A percentile compares a stretch with the other conserved stretches of the same genome.
These are phyloP conservation scores for Gastrolobium bilobum DNA, from an alignment of 306 rosid species.

Conservation along the genomic window DNA sequence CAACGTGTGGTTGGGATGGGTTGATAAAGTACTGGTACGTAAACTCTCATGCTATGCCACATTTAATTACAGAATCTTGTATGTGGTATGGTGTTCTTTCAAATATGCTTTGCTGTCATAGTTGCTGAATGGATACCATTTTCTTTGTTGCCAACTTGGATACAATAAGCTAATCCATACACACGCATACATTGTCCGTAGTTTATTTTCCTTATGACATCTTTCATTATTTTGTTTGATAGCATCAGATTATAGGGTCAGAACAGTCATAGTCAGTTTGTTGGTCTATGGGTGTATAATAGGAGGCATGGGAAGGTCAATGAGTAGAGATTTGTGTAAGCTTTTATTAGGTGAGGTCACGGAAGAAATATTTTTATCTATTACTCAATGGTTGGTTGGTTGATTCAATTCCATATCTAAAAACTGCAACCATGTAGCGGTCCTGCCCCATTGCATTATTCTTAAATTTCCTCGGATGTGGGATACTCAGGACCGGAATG, in stretches of 20 bases:
- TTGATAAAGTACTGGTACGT: conserved; percentile 94
- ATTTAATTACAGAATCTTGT: conserved; percentile 8
- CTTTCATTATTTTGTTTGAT: background rate
- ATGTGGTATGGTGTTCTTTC: conserved; percentile 6
- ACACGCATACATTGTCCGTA: background rate
- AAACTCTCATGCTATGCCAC: conserved; percentile 36
- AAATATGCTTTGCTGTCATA: conserved; percentile 20
- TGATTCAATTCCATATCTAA: too few relatives aligned
- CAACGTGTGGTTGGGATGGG: conserved; percentile 99
- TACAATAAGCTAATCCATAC: background rate
- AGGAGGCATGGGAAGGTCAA: background rate
- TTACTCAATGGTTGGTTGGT: too few relatives aligned
- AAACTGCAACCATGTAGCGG: too few relatives aligned
- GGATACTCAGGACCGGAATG: too few relatives aligned
- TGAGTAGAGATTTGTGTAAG: background rate
- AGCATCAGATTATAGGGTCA: background rate
- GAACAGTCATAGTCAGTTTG: conserved; percentile 9
- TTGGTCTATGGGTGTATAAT: background rate
- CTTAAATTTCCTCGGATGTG: too few relatives aligned
- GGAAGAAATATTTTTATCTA: background rate
- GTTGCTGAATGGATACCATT: conserved; percentile 17
- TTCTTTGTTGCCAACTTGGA: conserved; percentile 6
- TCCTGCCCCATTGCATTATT: too few relatives aligned
- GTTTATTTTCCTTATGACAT: background rate
- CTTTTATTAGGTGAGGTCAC: conserved; percentile 10